phyloP scores from a whole-genome alignment of 192 early-diverging fungal genomes.

The Entomortierella lignicola region DNA sequence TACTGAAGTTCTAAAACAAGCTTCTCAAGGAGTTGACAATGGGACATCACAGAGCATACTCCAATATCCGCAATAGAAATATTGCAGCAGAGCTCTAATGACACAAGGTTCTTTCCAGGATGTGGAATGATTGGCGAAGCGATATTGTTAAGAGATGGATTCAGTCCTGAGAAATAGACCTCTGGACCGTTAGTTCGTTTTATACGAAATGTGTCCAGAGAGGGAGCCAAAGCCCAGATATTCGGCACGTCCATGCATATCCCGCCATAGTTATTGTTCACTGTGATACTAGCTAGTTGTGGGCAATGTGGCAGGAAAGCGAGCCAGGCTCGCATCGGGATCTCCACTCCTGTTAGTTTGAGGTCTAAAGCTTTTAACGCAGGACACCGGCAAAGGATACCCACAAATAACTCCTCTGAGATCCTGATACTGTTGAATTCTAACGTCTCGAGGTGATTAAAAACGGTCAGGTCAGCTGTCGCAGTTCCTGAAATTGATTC shows the following conservation, averaged over 20 bases:
- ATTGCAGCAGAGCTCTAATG: conserved; percentile 5
- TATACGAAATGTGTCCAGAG: conserved; percentile 4
- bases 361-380: conserved; percentile 9
- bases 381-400: conserved; percentile 14
- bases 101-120: conserved; percentile 14
- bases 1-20: conserved; percentile 20
- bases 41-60: conserved; percentile 14
- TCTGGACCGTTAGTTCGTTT: neutral
- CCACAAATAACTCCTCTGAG: conserved; percentile 8
- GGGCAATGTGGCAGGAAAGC: conserved; percentile 7
- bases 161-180: neutral
- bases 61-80: conserved; percentile 3
- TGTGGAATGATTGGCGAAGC: neutral
- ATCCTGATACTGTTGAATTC: conserved; percentile 6
- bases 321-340: neutral
- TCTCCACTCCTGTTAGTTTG: neutral
- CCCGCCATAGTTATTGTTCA: conserved; percentile 2
- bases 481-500: neutral
- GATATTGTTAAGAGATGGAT: neutral
- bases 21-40: conserved; percentile 10
- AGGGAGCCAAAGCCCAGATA: conserved; percentile 17
- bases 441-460: conserved; percentile 10
- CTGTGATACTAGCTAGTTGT: conserved; percentile 1
- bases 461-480: neutral
- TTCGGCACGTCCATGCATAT: conserved; percentile 7